Conservation (phyloP, 164 flowering plant species). For the Amborella trichopoda region DNA sequence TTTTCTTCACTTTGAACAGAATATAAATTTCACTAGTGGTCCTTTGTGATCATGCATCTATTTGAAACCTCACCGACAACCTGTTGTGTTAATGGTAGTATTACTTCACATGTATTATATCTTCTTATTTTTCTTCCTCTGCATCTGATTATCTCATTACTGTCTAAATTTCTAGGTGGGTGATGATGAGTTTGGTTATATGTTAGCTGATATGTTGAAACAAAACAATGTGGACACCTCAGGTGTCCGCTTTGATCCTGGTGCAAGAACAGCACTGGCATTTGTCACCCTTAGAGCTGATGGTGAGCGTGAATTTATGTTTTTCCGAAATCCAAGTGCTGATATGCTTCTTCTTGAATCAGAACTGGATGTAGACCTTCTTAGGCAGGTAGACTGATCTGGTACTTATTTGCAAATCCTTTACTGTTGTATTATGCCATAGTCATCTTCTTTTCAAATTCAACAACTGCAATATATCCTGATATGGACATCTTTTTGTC, state of each 20-base stretch:
- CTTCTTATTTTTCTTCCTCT: too few species aligned
- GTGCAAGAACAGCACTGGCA: conserved; percentile 65
- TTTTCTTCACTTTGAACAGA: background rate
- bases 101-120: too few species aligned
- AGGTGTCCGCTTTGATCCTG: conserved; percentile 48
- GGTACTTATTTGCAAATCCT: background rate
- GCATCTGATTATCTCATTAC: too few species aligned
- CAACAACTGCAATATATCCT: background rate
- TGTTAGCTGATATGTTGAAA: conserved; percentile 75
- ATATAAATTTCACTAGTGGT: too few species aligned
- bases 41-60: too few species aligned
- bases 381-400: conserved; percentile 27
- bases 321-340: conserved; percentile 78
- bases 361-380: conserved; percentile 44
- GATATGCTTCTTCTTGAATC: conserved; percentile 69
- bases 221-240: conserved; percentile 54
- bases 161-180: too few species aligned
- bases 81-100: too few species aligned
- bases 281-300: conserved; percentile 66
- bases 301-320: conserved; percentile 74
- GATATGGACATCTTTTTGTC: background rate
- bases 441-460: background rate
- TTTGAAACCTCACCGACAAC: too few species aligned
- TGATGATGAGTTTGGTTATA: conserved; percentile 95
- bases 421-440: background rate